Conservation (phyloP, 345 rosid genomes). For the Citrus medica region DNA sequence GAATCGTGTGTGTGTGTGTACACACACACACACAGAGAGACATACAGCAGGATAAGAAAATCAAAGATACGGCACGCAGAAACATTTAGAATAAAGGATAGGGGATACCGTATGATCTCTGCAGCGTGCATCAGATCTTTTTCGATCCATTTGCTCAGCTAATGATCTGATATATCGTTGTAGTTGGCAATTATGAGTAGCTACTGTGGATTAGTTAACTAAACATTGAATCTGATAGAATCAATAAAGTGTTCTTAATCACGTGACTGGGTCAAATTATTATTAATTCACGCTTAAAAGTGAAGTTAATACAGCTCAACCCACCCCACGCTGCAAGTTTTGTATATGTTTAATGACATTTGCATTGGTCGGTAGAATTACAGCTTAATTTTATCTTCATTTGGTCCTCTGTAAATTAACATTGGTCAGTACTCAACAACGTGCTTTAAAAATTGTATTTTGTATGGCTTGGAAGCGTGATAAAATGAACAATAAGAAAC, state of each 20-base stretch:
- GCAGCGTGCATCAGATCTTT: background rate
- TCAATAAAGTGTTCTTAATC: background rate
- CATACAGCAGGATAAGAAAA: background rate
- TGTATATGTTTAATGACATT: background rate
- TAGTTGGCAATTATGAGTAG: background rate
- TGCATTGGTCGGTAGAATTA: background rate
- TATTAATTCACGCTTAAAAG: background rate
- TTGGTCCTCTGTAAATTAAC: background rate
- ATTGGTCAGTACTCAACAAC: background rate
- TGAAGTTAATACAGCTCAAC: background rate
- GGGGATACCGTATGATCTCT: no score
- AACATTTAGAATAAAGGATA: no score
- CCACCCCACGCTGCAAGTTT: background rate
- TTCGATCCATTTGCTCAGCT: background rate
- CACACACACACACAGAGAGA: no score
- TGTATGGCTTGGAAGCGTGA: background rate
- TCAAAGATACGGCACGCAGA: background rate
- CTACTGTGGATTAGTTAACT: background rate
- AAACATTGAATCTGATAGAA: background rate
- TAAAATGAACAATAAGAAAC: background rate
- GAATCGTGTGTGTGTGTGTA: no score
- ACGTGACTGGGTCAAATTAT: background rate
- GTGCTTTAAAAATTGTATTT: background rate
- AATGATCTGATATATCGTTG: background rate
- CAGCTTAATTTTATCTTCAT: background rate